These are phyloP conservation scores for Plasmodium cynomolgi DNA, from an alignment of 169 alveolate species.

Conservation along the genomic window DNA sequence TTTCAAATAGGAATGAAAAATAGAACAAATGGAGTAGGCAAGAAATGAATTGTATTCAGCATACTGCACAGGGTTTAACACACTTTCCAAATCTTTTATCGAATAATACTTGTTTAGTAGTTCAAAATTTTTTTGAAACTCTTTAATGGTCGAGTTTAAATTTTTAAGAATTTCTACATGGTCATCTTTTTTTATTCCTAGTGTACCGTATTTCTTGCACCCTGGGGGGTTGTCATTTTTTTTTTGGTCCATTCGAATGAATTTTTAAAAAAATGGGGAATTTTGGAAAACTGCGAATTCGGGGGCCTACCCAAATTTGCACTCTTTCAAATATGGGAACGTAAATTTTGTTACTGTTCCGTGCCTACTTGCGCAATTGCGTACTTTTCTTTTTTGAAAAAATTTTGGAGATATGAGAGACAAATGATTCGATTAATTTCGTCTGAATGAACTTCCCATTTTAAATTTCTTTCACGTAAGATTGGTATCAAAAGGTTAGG, in stretches of 20 bases:
- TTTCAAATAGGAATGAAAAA: slow-evolving; percentile 73
- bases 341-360: background rate
- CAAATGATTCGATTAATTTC: background rate
- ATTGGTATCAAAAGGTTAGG: background rate
- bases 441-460: background rate
- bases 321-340: background rate
- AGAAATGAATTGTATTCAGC: slow-evolving; percentile 72
- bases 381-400: background rate
- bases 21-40: slow-evolving; percentile 72
- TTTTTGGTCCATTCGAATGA: slow-evolving; percentile 34
- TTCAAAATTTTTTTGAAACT: slow-evolving; percentile 55
- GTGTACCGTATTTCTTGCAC: background rate
- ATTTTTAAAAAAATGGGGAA: background rate
- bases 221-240: slow-evolving; percentile 1
- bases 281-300: background rate
- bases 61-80: slow-evolving; percentile 59
- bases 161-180: slow-evolving; percentile 24
- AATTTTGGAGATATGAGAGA: background rate
- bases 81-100: slow-evolving; percentile 57
- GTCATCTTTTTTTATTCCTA: slow-evolving; percentile 27
- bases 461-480: background rate
- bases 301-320: background rate
- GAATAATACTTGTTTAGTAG: slow-evolving; percentile 31
- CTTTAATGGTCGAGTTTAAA: slow-evolving; percentile 35
- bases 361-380: background rate